A percentile compares a stretch with the other conserved stretches of the same genome.
Evolutionary conservation across 495 filamentous ascomycete genomes (phyloP).

Genomic region (Aspergillus wentii): DNA sequence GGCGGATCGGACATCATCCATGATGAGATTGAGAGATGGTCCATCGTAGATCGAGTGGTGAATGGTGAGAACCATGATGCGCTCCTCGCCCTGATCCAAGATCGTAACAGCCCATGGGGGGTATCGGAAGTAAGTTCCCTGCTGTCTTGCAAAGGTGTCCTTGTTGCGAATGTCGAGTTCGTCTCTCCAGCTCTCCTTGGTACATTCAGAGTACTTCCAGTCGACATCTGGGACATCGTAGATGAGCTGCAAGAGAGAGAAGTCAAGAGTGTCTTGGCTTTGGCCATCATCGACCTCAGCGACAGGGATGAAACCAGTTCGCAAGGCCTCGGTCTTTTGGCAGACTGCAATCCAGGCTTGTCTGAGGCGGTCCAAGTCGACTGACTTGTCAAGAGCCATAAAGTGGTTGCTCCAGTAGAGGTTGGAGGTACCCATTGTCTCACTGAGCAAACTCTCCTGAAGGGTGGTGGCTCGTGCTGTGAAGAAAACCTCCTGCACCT

Average conservation of each 20-base stretch:
- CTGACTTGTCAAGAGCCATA: constrained; percentile 32
- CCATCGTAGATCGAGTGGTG: constrained; percentile 33
- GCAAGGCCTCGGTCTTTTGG: constrained; percentile 56
- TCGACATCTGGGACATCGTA: constrained; percentile 19
- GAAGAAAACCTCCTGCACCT: constrained; percentile 10
- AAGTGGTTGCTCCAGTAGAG: constrained; percentile 34
- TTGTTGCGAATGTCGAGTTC: constrained; percentile 10
- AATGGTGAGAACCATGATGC: constrained; percentile 24
- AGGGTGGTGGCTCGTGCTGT: constrained; percentile 20
- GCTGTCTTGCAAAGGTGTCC: constrained; percentile 18
- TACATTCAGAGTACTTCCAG: constrained; percentile 17
- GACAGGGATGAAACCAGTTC: constrained; percentile 56
- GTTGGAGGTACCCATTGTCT: constrained; percentile 25
- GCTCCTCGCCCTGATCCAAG: constrained; percentile 12
- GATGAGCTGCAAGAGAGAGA: constrained; percentile 27
- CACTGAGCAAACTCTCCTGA: constrained; percentile 32
- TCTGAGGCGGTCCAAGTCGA: constrained; percentile 50
- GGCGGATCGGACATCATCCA: constrained; percentile 19
- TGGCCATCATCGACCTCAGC: constrained; percentile 10
- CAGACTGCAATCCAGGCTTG: constrained; percentile 57
- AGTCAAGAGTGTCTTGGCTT: constrained; percentile 1
- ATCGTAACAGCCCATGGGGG: constrained; percentile 30
- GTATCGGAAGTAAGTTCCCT: constrained; percentile 16
- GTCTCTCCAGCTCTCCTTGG: constrained; percentile 6
- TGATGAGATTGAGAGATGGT: constrained; percentile 22